These are phyloP conservation scores for Cochlearia excelsa DNA, from an alignment of 345 rosid species.

Conservation along the genomic window DNA sequence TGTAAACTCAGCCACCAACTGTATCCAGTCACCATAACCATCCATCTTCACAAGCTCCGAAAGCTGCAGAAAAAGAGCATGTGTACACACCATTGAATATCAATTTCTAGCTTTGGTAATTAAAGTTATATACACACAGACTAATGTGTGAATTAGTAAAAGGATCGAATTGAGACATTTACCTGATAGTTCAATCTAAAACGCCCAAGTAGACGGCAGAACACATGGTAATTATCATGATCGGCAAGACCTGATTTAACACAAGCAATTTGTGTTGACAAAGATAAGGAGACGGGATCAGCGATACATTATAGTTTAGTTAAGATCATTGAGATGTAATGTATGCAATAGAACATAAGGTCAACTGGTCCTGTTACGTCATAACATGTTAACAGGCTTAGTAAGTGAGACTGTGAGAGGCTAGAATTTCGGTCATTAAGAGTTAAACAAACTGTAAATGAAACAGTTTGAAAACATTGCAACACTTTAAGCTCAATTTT, in stretches of 20 bases:
- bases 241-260: constrained; percentile 84
- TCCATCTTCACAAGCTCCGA: constrained; percentile 98
- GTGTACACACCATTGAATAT: constrained; percentile 12
- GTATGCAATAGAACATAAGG: constrained; percentile 10
- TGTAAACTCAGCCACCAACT: constrained; percentile 90
- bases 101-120: constrained; percentile 9
- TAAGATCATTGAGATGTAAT: constrained; percentile 3
- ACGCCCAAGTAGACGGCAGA: constrained; percentile 97
- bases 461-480: constrained; percentile 12
- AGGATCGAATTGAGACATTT: constrained; percentile 9
- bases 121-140: background rate
- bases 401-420: constrained; percentile 13
- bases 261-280: constrained; percentile 23
- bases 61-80: constrained; percentile 49
- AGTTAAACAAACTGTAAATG: constrained; percentile 16
- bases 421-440: constrained; percentile 11
- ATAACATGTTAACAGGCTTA: constrained; percentile 13
- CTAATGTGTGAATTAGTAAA: background rate
- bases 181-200: constrained; percentile 97
- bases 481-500: constrained; percentile 9
- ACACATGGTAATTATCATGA: constrained; percentile 99
- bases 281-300: constrained; percentile 19
- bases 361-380: constrained; percentile 2
- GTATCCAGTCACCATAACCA: constrained; percentile 99
- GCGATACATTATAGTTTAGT: constrained; percentile 10